Percentiles rank a stretch among this genome's conserved stretches.
Conservation (phyloP, 192 early-diverging fungal species). For the Thamnidium elegans region DNA sequence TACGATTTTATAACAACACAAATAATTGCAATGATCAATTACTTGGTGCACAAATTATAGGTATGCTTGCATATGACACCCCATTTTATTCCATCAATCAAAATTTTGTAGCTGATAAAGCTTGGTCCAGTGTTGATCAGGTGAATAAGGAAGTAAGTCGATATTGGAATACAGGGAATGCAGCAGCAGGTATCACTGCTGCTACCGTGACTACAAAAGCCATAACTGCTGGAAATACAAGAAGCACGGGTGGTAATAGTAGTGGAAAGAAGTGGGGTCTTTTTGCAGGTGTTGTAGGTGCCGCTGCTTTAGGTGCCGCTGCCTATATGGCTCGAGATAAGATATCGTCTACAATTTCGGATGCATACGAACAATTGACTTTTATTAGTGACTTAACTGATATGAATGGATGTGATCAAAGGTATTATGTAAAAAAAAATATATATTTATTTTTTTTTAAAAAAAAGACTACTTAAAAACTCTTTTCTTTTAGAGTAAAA, state of each 20-base stretch:
- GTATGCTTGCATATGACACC: constrained; percentile 54
- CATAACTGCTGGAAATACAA: background rate
- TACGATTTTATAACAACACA: constrained; percentile 23
- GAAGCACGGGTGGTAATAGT: background rate
- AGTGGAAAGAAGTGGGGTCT: constrained; percentile 38
- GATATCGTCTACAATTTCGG: constrained; percentile 30
- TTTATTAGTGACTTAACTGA: constrained; percentile 52
- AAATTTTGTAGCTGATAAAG: constrained; percentile 37
- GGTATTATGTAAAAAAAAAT: constrained; percentile 26
- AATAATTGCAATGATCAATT: background rate
- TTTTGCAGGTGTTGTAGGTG: constrained; percentile 41
- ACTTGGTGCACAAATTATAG: constrained; percentile 36
- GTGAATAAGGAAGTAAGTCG: constrained; percentile 25
- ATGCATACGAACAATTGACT: constrained; percentile 44
- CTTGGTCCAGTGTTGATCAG: constrained; percentile 34
- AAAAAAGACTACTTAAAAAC: background rate
- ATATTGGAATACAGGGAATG: background rate
- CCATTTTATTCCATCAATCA: constrained; percentile 52
- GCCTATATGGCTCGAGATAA: constrained; percentile 39
- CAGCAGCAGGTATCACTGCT: background rate
- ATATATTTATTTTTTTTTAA: background rate
- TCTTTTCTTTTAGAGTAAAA: constrained; percentile 19
- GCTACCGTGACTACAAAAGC: background rate
- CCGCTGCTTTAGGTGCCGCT: constrained; percentile 39
- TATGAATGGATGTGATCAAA: constrained; percentile 32